phyloP scores from a whole-genome alignment of 768 basidiomycete species.

The Cystofilobasidium macerans region DNA sequence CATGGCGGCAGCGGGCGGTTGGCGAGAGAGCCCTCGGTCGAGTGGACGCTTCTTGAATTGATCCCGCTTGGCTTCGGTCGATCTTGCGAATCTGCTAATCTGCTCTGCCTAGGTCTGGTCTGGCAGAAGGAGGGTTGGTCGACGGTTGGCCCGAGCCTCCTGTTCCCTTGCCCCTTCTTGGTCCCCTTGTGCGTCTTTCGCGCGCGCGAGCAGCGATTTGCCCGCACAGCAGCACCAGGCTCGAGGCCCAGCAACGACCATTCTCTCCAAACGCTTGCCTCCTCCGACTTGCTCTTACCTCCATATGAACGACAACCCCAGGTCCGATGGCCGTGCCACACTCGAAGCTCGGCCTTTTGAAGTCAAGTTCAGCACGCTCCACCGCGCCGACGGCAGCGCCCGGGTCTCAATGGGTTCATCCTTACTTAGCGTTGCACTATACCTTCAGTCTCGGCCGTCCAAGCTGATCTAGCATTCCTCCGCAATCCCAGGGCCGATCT shows the following conservation, averaged over 20 bases:
- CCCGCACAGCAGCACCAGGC: neutral
- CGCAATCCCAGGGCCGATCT: slow-evolving; percentile 41
- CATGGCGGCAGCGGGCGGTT: slow-evolving; percentile 42
- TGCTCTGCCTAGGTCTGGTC: too few species aligned
- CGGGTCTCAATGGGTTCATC: slow-evolving; percentile 21
- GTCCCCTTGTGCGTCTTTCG: neutral
- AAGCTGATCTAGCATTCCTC: neutral
- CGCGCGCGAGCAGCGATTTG: neutral
- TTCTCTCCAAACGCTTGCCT: neutral
- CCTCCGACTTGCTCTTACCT: neutral
- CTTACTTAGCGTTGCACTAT: neutral
- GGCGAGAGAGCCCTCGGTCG: neutral
- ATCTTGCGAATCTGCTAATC: too few species aligned
- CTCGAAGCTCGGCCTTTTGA: slow-evolving; percentile 32
- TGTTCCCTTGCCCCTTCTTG: neutral
- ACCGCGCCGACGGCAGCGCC: slow-evolving; percentile 38
- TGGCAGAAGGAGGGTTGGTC: too few species aligned
- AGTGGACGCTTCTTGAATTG: too few species aligned
- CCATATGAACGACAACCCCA: neutral
- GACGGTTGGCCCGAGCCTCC: too few species aligned
- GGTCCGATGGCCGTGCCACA: slow-evolving; percentile 31
- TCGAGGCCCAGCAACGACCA: neutral
- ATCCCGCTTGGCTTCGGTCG: too few species aligned
- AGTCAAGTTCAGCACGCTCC: slow-evolving; percentile 34
- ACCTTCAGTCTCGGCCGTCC: neutral